phyloP scores from a whole-genome alignment of 2,329 filamentous ascomycete species.

The Plectosphaerella sp. region DNA sequence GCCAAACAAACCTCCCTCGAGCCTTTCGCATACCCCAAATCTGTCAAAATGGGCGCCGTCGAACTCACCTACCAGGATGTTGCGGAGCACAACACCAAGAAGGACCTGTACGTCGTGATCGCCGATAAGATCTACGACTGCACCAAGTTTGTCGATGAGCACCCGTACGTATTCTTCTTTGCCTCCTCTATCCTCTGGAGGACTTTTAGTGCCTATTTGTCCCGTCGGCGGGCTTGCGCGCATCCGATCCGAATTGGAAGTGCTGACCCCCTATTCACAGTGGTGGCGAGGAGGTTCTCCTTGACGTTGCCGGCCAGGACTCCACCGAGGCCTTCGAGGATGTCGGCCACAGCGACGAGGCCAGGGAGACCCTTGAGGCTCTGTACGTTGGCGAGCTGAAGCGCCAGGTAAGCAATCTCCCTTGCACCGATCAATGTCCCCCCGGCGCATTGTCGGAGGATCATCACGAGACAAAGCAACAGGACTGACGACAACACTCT shows the following conservation, averaged over 20 bases:
- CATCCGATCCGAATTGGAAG: slow-evolving; percentile 16
- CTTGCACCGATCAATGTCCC: background rate
- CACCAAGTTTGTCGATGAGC: slow-evolving; percentile 90
- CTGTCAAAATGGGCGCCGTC: slow-evolving; percentile 18
- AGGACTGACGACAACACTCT: slow-evolving; percentile 16
- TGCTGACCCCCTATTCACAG: slow-evolving; percentile 39
- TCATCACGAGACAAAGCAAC: background rate
- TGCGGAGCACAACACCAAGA: slow-evolving; percentile 84
- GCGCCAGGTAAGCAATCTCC: slow-evolving; percentile 59
- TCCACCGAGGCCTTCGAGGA: slow-evolving; percentile 98
- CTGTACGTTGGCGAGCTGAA: slow-evolving; percentile 74
- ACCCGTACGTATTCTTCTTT: slow-evolving; percentile 56
- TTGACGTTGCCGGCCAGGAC: slow-evolving; percentile 94
- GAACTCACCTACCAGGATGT: slow-evolving; percentile 77
- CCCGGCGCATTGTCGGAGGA: background rate
- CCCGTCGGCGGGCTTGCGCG: background rate
- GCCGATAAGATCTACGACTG: slow-evolving; percentile 96
- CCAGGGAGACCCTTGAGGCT: slow-evolving; percentile 83
- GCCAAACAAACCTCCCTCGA: background rate
- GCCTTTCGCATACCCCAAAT: slow-evolving; percentile 1
- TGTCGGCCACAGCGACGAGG: slow-evolving; percentile 98
- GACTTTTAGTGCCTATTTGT: slow-evolving; percentile 9
- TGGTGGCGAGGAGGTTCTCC: slow-evolving; percentile 95
- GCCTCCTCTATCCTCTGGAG: background rate
- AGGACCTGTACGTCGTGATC: slow-evolving; percentile 85